These are phyloP conservation scores for Pyrus betulifolia DNA, from an alignment of 306 rosid genomes.

Conservation along the genomic window DNA sequence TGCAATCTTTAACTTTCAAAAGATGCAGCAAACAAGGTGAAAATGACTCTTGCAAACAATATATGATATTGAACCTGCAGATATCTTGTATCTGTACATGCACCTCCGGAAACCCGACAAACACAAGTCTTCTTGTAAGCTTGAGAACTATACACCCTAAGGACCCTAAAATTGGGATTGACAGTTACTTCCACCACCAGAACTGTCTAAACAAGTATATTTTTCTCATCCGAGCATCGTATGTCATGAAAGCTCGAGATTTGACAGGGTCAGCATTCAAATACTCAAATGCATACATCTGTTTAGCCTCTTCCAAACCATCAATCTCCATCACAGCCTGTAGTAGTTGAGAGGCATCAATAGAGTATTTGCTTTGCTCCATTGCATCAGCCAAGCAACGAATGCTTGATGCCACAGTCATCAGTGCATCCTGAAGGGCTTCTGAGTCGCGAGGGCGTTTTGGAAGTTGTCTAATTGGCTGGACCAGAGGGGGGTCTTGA, in stretches of 20 bases:
- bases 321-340: slow-evolving; percentile 82
- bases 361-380: slow-evolving; percentile 42
- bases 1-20: background rate
- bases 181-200: slow-evolving; percentile 67
- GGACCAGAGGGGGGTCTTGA: slow-evolving; percentile 45
- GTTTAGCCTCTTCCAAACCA: slow-evolving; percentile 66
- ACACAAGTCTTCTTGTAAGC: background rate
- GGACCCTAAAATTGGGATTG: background rate
- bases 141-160: slow-evolving; percentile 32
- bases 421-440: slow-evolving; percentile 59
- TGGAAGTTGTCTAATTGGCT: slow-evolving; percentile 42
- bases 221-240: slow-evolving; percentile 59
- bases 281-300: slow-evolving; percentile 79
- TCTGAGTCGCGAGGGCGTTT: slow-evolving; percentile 58
- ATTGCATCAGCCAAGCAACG: slow-evolving; percentile 66
- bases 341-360: slow-evolving; percentile 51
- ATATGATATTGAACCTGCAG: background rate
- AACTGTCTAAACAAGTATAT: slow-evolving; percentile 56
- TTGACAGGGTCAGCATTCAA: slow-evolving; percentile 68
- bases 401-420: slow-evolving; percentile 60
- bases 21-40: background rate
- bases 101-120: slow-evolving; percentile 7
- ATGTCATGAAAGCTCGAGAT: slow-evolving; percentile 72
- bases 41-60: background rate
- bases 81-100: slow-evolving; percentile 27